Evolutionary conservation across 352 stramenopile genomes (phyloP), one percentile per base, ranked within the genome.

Genomic region (Globisporangium iwayamae): DNA sequence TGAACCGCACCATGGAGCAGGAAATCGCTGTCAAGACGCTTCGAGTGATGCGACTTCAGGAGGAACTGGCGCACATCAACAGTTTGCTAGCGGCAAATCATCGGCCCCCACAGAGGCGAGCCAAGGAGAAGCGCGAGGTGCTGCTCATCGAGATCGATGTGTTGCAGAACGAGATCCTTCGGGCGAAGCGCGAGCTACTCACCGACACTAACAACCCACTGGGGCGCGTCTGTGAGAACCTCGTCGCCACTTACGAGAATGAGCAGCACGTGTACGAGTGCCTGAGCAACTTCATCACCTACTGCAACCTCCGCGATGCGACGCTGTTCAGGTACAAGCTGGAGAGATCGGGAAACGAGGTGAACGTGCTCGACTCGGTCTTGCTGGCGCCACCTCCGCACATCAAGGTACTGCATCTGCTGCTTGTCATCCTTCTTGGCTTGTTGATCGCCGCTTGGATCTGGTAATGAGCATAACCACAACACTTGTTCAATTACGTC

Each of bases 191-290:
- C 32, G 78, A 89, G 20, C 67, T 88, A 18, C 80, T 92, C 41
- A 87, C 76, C 0, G 68, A 74, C 18, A 41, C 63, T 1, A 74
- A 81, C 11, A 71, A 83, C 38, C 75, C 70, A 20, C 78, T 92
- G 14, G 72, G 68, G 1, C 74, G 68, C n/a, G 71, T 88, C 18
- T 90, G 83, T 54, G 83, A 87, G 51, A 70, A 47, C 3, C 74
- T 92, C 22, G 70, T 92, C 36, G 71, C 81, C n/a, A 82, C 74
- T 3, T 92, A 85, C 43, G 77, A 81, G 53, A 90, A 90, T 54
- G 79, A 90, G 47, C 81, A 89, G 68, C 71, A 87, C 55, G 83
- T 92, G 1, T 88, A 90, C 52, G 74, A 89, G 56, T 89, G 72
- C 43, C 74, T 92, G 22, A 70, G 58, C 62, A 88, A 81, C 62